Conservation (phyloP, 2,329 filamentous ascomycete species). For the Trichoderma sp. region DNA sequence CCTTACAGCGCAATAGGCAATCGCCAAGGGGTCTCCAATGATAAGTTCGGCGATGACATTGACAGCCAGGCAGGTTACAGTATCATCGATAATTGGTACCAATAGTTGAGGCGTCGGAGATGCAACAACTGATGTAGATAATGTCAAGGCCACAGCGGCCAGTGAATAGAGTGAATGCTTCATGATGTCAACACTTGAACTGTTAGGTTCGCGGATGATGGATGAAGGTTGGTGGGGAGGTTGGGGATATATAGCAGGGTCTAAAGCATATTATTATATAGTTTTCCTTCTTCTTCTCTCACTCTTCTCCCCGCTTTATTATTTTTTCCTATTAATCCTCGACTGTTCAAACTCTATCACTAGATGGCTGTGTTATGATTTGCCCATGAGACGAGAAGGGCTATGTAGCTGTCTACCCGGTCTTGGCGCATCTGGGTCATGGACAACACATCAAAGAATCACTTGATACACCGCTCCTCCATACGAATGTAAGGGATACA, state of each 20-base stretch:
- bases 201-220: not conserved
- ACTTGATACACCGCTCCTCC: not conserved
- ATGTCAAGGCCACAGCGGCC: not conserved
- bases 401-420: not conserved
- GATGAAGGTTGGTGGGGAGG: not conserved
- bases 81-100: not conserved
- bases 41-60: not conserved
- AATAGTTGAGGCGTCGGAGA: slow-evolving; percentile 4
- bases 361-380: not conserved
- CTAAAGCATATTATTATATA: not conserved
- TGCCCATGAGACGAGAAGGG: not conserved
- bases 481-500: not conserved
- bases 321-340: not conserved
- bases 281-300: not conserved
- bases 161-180: not conserved
- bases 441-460: not conserved
- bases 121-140: not conserved
- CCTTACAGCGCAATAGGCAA: not conserved
- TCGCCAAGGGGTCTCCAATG: not conserved
- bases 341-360: not conserved
- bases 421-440: not conserved
- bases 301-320: no score
- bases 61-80: not conserved
- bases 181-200: not conserved
- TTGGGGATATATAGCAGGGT: not conserved